phyloP scores from a whole-genome alignment of 441 rosid genomes.

The Jatropha podagrica region DNA sequence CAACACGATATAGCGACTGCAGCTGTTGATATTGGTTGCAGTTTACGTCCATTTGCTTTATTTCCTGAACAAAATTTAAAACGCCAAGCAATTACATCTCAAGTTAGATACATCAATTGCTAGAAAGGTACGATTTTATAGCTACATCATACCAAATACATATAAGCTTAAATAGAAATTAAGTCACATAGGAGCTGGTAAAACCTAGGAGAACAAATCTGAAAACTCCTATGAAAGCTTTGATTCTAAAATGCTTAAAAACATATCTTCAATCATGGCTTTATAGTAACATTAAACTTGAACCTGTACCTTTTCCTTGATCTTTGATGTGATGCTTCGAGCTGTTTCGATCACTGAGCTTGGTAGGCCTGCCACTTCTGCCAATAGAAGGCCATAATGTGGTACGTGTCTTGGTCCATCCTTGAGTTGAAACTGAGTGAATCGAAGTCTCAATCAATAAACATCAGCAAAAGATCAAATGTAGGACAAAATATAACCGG shows the following conservation, averaged over 20 bases:
- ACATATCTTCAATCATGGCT: not conserved
- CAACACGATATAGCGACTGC: conserved; percentile 52
- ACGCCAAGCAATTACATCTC: not conserved
- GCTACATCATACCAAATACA: not conserved
- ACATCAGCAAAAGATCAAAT: not conserved
- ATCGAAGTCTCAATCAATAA: conserved; percentile 12
- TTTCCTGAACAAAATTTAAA: conserved; percentile 44
- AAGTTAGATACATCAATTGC: not conserved
- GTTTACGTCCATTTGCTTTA: conserved; percentile 65
- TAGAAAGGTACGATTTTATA: not conserved
- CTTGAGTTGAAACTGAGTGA: conserved; percentile 70
- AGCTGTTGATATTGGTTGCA: conserved; percentile 44
- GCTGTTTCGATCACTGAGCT: conserved; percentile 81
- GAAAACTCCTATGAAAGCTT: not conserved
- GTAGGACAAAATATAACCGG: not conserved
- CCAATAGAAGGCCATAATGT: conserved; percentile 86
- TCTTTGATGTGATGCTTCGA: conserved; percentile 63
- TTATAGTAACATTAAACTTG: not conserved
- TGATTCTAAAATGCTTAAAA: not conserved
- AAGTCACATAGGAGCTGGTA: too few species aligned
- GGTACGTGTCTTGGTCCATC: conserved; percentile 79
- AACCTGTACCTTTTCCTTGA: conserved; percentile 53
- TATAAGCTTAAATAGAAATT: not conserved
- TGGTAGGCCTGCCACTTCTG: conserved; percentile 93
- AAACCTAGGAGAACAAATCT: not conserved